These are phyloP conservation scores for Pseudocercospora musae DNA, from an alignment of 2,329 filamentous ascomycete species.

Conservation along the genomic window DNA sequence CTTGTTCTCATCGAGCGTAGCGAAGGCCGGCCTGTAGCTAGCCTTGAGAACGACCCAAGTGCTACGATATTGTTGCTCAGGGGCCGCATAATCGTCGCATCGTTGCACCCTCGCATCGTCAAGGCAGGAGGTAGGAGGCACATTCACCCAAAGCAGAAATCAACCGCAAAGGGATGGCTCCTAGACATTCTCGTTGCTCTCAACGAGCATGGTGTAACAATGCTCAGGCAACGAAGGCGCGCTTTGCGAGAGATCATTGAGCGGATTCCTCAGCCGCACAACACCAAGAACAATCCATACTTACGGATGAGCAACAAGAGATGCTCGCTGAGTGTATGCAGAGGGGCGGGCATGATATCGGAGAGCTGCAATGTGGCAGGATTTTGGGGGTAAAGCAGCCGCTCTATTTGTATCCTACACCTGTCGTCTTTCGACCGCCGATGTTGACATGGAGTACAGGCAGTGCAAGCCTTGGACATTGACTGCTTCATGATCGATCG, in stretches of 20 bases:
- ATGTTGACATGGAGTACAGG: background rate
- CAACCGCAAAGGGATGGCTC: no score
- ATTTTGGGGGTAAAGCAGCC: background rate
- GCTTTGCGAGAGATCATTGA: background rate
- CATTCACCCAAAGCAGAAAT: no score
- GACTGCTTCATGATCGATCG: background rate
- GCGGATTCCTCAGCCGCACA: no score
- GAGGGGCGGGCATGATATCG: background rate
- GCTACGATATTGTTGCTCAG: no score
- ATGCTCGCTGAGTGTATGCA: background rate
- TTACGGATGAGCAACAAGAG: background rate
- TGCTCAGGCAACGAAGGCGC: background rate
- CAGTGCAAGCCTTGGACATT: background rate
- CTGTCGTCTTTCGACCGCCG: background rate
- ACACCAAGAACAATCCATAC: background rate
- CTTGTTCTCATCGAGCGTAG: no score
- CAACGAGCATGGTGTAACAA: background rate
- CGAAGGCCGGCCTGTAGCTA: no score
- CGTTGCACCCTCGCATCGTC: no score
- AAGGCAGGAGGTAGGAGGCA: no score
- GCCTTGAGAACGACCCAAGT: no score
- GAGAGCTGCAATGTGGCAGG: background rate
- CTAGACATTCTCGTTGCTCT: slow-evolving; percentile 2
- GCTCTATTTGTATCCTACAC: background rate
- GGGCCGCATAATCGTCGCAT: no score